Percentiles rank a stretch among this genome's conserved stretches.
phyloP scores from a whole-genome alignment of 176 grass and related monocot species.

The Melocanna baccifera region DNA sequence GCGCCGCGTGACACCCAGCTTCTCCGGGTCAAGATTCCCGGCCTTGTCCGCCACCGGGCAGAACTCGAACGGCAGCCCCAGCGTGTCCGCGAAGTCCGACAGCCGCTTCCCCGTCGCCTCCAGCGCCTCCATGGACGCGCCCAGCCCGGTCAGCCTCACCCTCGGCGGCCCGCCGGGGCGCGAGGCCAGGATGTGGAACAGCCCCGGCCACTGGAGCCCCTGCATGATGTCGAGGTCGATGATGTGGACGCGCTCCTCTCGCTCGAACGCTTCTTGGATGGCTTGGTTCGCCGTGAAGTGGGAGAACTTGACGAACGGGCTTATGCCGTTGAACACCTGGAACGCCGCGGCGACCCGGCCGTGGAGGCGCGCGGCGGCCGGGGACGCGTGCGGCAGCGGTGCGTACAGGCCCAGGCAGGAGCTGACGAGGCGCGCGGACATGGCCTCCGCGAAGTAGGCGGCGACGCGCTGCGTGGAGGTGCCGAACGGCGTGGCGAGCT shows the following conservation, averaged over 20 bases:
- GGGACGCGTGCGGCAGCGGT: constrained; percentile 43
- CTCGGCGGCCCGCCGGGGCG: constrained; percentile 60
- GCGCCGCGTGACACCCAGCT: constrained; percentile 51
- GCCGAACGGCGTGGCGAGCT: constrained; percentile 55
- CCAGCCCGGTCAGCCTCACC: constrained; percentile 55
- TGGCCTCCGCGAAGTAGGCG: constrained; percentile 84
- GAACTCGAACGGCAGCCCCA: constrained; percentile 70
- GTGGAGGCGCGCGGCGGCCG: constrained; percentile 21
- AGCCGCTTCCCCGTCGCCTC: constrained; percentile 68
- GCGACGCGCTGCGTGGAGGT: constrained; percentile 54
- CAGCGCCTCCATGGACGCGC: constrained; percentile 63
- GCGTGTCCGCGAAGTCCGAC: constrained; percentile 75
- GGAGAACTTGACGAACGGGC: constrained; percentile 86
- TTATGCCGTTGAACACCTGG: constrained; percentile 86
- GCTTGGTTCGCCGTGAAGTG: constrained; percentile 91
- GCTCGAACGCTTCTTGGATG: constrained; percentile 87
- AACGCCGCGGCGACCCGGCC: constrained; percentile 54
- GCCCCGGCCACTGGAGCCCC: constrained; percentile 74
- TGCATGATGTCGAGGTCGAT: constrained; percentile 97
- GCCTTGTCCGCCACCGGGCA: constrained; percentile 65
- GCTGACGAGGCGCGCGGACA: constrained; percentile 64
- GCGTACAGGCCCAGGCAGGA: constrained; percentile 70
- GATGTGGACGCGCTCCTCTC: constrained; percentile 79
- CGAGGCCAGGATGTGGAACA: constrained; percentile 82
- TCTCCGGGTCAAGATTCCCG: constrained; percentile 68